These are phyloP conservation scores for Chalciporus sphaerocephalus DNA, from an alignment of 768 basidiomycete genomes.

Conservation along the genomic window DNA sequence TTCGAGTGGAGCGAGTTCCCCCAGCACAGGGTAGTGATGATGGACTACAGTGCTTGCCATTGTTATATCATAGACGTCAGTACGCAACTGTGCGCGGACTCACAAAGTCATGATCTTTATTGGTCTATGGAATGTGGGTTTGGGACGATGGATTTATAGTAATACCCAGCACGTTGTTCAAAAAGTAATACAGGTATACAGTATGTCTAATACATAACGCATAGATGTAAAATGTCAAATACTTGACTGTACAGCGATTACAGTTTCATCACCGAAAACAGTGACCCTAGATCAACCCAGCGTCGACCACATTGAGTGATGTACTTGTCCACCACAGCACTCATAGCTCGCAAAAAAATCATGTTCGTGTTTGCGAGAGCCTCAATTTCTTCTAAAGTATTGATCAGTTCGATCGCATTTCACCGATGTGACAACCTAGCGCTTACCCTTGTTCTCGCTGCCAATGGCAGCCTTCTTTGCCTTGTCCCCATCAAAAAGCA, in stretches of 20 bases:
- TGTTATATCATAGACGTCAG: conserved; percentile 59
- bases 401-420: not conserved
- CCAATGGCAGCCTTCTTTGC: conserved; percentile 51
- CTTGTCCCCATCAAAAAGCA: conserved; percentile 72
- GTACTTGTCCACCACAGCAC: conserved; percentile 64
- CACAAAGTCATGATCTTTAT: conserved; percentile 7
- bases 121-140: not conserved
- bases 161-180: conserved; percentile 8
- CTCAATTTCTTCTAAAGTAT: conserved; percentile 48
- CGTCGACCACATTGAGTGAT: conserved; percentile 84
- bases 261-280: conserved; percentile 82
- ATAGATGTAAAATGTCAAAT: not conserved
- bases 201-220: conserved; percentile 4
- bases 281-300: conserved; percentile 75
- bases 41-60: conserved; percentile 40
- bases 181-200: conserved; percentile 6
- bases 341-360: conserved; percentile 49
- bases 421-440: not conserved
- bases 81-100: conserved; percentile 50
- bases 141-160: not conserved
- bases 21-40: conserved; percentile 17
- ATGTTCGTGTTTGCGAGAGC: conserved; percentile 49
- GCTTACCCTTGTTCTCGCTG: conserved; percentile 38
- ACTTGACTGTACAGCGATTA: conserved; percentile 25
- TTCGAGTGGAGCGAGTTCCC: conserved; percentile 49